Evolutionary conservation across 1,284 basidiomycete genomes (phyloP).

Genomic region (Irpex lacteus): DNA sequence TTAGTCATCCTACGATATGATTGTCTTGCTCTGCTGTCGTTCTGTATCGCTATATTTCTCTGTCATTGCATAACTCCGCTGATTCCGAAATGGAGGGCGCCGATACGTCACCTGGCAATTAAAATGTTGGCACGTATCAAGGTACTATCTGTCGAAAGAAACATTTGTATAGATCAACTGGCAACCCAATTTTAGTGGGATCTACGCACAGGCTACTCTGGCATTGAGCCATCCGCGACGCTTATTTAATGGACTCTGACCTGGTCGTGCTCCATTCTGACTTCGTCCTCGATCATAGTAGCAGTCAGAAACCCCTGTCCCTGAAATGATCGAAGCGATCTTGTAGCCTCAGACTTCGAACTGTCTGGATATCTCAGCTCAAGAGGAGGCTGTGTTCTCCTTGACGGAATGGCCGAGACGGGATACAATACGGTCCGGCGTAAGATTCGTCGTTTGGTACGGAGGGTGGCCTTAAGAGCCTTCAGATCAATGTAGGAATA

Average conservation of each 20-base stretch:
- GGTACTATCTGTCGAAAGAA: background rate
- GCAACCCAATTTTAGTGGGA: background rate
- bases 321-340: background rate
- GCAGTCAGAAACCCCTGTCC: background rate
- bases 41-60: background rate
- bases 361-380: background rate
- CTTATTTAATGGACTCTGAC: background rate
- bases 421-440: background rate
- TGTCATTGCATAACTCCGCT: background rate
- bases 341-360: background rate
- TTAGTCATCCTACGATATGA: background rate
- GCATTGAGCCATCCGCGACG: background rate
- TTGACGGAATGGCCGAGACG: background rate
- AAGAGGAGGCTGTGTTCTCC: background rate
- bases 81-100: background rate
- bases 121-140: background rate
- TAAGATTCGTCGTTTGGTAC: background rate
- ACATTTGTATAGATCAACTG: background rate
- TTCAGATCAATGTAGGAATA: background rate
- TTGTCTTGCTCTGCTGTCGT: background rate
- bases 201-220: background rate
- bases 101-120: background rate
- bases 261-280: background rate
- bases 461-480: background rate
- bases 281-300: background rate